These are phyloP conservation scores for Globisporangium abappressorium DNA, from an alignment of 352 stramenopile species.

Conservation along the genomic window DNA sequence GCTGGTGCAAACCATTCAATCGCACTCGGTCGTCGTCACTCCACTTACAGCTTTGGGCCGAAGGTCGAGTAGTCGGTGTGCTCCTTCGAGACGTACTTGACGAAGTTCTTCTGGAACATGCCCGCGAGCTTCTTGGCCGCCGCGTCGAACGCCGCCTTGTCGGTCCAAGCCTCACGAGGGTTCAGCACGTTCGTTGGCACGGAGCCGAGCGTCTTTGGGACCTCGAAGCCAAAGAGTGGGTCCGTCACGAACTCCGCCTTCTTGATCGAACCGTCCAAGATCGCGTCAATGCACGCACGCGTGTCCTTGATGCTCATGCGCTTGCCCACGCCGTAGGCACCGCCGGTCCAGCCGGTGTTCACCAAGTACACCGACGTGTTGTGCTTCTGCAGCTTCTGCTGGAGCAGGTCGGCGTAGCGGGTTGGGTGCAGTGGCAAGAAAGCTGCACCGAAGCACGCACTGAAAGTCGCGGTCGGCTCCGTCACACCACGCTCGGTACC, in stretches of 20 bases:
- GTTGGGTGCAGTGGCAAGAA: conserved; percentile 98
- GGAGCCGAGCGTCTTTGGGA: conserved; percentile 85
- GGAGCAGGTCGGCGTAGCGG: conserved; percentile 95
- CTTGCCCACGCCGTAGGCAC: conserved; percentile 94
- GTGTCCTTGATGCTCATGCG: conserved; percentile 98
- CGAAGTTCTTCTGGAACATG: conserved; percentile 97
- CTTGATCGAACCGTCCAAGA: conserved; percentile 95
- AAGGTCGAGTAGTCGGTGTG: neutral
- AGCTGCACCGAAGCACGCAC: conserved; percentile 95
- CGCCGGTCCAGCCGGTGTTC: conserved; percentile 97
- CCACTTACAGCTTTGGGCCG: conserved; percentile 8
- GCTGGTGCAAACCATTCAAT: neutral
- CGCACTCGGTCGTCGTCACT: neutral
- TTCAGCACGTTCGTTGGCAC: conserved; percentile 90
- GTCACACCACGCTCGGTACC: conserved; percentile 97
- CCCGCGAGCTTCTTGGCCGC: conserved; percentile 90
- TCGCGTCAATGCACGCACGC: conserved; percentile 94
- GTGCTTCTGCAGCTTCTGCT: conserved; percentile 96
- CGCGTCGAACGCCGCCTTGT: conserved; percentile 91
- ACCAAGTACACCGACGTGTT: conserved; percentile 94
- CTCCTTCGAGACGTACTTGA: conserved; percentile 18
- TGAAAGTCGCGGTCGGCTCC: conserved; percentile 96
- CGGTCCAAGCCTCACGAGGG: conserved; percentile 90
- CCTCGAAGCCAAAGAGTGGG: conserved; percentile 93
- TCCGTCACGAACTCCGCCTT: conserved; percentile 83